Evolutionary conservation across 129 eudicot species (phyloP), one percentile per base, ranked within the genome.

Genomic region (Calendula officinalis): DNA sequence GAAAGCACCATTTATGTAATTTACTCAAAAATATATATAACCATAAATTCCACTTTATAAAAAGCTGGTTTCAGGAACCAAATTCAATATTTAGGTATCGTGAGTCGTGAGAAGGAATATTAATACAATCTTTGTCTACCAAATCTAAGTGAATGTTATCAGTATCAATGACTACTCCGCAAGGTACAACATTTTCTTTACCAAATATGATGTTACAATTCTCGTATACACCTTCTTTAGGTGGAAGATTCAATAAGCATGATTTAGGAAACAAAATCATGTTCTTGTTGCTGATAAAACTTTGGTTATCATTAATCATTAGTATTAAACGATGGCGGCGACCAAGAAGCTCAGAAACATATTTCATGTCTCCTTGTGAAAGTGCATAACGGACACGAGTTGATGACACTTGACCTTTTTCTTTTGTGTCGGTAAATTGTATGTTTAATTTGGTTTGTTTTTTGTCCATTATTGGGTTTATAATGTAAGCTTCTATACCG

Each of bases 341-440:
- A 16, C 99, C 99, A 70, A 92, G 82, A 43, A 92, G 92, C 69
- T 88, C 89, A 0, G 91, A 81, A 22, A 92, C 99, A 49, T 92
- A 92, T 54, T 54, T 78, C 92, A 92, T 88, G 52, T 92, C 92
- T 47, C 99, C 96, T 52, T 70, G 72, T 60, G 83, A 76, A 66
- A 92, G 96, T 46, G 99, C 99, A 59, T 78, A 78, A 12, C 99
- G 95, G 34, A 92, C 99, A 67, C 95, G 89, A 47, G 99, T 92
- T 51, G 99, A 92, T 38, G 99, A 88, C 13, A 92, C 99, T 68
- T 92, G 99, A 37, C 99, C 99, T 85, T 63, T 78, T 74, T 92
- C 99, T 55, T 88, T 85, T 27, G 86, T 57, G 56, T 83, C 72
- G 12, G 8, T 70, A 34, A 64, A 52, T 54, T 53, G 63, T 43